A percentile compares a stretch with the other conserved stretches of the same genome.
These are phyloP conservation scores for Anacardium occidentale DNA, from an alignment of 345 rosid genomes.

Conservation along the genomic window DNA sequence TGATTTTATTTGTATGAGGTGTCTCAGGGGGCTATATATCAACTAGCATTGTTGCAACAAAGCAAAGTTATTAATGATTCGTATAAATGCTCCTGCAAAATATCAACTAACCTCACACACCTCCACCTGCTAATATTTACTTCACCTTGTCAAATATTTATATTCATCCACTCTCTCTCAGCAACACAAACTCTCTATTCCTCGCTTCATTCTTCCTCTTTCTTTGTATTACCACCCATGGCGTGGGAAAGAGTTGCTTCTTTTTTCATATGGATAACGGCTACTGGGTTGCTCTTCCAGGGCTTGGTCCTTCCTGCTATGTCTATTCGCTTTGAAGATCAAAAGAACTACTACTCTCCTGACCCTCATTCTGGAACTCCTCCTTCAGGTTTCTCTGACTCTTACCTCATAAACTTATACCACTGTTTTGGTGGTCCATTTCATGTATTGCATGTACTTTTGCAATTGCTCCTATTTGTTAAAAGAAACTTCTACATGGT, in stretches of 20 bases:
- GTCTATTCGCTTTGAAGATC: slow-evolving; percentile 46
- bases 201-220: slow-evolving; percentile 15
- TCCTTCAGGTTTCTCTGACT: slow-evolving; percentile 32
- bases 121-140: slow-evolving; percentile 73
- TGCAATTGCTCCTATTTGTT: background rate
- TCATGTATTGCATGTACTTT: background rate
- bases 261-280: slow-evolving; percentile 35
- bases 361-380: slow-evolving; percentile 58
- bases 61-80: slow-evolving; percentile 28
- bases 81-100: slow-evolving; percentile 66
- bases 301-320: slow-evolving; percentile 41
- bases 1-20: background rate
- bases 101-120: slow-evolving; percentile 74
- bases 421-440: too few species aligned
- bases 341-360: slow-evolving; percentile 61
- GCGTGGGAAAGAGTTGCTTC: slow-evolving; percentile 24
- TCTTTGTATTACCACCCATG: slow-evolving; percentile 16
- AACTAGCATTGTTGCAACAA: slow-evolving; percentile 21
- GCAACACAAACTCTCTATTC: slow-evolving; percentile 13
- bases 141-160: slow-evolving; percentile 32
- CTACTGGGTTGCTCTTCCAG: slow-evolving; percentile 45
- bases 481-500: background rate
- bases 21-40: slow-evolving; percentile 23
- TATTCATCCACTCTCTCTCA: slow-evolving; percentile 22
- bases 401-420: background rate